Evolutionary conservation across 2,329 filamentous ascomycete genomes (phyloP), one percentile per base, ranked within the genome.

Genomic region (Sporothrix protearum): DNA sequence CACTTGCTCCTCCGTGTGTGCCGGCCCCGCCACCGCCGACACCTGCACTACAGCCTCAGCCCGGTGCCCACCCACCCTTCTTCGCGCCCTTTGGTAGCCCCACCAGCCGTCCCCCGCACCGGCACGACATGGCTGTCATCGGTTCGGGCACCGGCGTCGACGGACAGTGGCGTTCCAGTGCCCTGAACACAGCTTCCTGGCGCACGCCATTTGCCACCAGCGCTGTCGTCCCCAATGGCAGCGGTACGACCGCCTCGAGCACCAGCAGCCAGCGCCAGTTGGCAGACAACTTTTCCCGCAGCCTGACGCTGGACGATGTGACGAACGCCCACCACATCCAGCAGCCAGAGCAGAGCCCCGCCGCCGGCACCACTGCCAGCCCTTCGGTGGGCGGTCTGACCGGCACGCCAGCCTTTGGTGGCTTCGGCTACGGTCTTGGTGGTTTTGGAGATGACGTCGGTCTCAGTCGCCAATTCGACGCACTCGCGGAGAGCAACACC

Each of bases 161-260:
- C 5, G 36, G 33, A 7, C 39, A 12, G 25, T 39, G 55, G 47
- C 71, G 47, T 10, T 6, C 33, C 1, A 28, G 4, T 22, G 51
- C n/a, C 10, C 33, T 42, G 25, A 28, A 22, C 28, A 36, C 68
- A 14, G 68, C 68, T 2, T 69, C 68, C 22, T 69, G 68, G 68
- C 68, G 53, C 14, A 19, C 53, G 22, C 36, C 22, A 16, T 53
- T 2, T 22, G 14, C 14, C 22, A 45, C 12, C 22, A 25, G 9
- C 10, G 33, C 4, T 42, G 30, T 8, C 9, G 33, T n/a, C n/a
- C n/a, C 12, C 47, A 19, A 22, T 68, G 25, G 2, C 45, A 33
- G 12, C 33, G 9, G 28, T 3, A 14, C 28, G 7, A 55, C 25
- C 1, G 12, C 7, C 14, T 36, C 33, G 33, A 14, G 5, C 22